Conservation (phyloP, 768 basidiomycete genomes). For the Naganishia onofrii region DNA sequence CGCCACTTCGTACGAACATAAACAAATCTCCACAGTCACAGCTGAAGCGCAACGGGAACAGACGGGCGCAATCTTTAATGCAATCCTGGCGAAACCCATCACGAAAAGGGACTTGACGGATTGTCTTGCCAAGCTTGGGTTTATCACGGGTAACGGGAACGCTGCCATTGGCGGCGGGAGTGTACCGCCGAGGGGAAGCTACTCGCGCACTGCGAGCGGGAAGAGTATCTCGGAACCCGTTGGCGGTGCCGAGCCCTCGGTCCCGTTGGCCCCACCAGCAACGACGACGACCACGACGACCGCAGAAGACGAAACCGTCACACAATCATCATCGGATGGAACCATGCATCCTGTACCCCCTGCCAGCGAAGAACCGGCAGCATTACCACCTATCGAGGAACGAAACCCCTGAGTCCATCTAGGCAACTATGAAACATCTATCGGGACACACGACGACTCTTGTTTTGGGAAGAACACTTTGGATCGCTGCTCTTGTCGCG, state of each 20-base stretch:
- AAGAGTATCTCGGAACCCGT: neutral
- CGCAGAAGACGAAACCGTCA: neutral
- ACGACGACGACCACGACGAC: neutral
- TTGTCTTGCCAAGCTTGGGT: slow-evolving; percentile 79
- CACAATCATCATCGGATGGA: slow-evolving; percentile 10
- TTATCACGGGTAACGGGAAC: slow-evolving; percentile 46
- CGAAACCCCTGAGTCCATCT: neutral
- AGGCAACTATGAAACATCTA: neutral
- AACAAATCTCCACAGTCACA: slow-evolving; percentile 33
- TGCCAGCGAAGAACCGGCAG: neutral
- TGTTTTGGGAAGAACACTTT: too few species aligned
- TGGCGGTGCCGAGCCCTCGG: neutral
- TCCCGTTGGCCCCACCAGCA: neutral
- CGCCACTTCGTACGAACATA: slow-evolving; percentile 49
- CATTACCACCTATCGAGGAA: neutral
- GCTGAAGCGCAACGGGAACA: slow-evolving; percentile 22
- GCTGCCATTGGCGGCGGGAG: neutral
- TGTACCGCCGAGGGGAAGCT: neutral
- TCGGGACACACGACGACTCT: neutral
- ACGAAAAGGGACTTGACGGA: slow-evolving; percentile 79
- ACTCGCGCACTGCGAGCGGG: slow-evolving; percentile 9
- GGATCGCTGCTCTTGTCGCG: too few species aligned
- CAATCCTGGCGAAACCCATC: slow-evolving; percentile 76
- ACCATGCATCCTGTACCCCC: slow-evolving; percentile 2
- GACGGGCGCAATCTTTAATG: slow-evolving; percentile 50